Conservation (phyloP, 495 filamentous ascomycete genomes). For the Xylaria bambusicola region DNA sequence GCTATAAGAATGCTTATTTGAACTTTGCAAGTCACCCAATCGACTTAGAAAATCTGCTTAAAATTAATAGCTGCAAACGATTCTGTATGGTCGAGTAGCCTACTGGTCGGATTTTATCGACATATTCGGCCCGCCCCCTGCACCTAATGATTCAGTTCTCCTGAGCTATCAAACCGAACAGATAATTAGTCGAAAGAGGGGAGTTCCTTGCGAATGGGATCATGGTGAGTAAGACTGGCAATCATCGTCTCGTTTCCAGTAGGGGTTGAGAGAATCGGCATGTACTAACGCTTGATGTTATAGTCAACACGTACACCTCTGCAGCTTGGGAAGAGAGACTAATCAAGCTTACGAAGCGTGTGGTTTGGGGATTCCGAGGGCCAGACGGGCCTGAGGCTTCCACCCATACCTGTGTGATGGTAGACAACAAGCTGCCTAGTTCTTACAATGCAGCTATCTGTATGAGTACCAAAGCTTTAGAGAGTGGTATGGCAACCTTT, state of each 20-base stretch:
- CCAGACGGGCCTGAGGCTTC: no score
- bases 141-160: not conserved
- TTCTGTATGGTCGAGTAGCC: slow-evolving; percentile 1
- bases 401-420: no score
- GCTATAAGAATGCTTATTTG: not conserved
- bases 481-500: no score
- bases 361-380: not conserved
- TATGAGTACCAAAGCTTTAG: no score
- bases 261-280: not conserved
- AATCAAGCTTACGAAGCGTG: not conserved
- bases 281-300: not conserved
- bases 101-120: not conserved
- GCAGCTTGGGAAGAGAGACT: not conserved
- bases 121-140: not conserved
- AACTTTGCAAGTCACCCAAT: not conserved
- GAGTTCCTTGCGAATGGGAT: not conserved
- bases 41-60: not conserved
- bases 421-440: no score
- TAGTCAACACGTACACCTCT: not conserved
- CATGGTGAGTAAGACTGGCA: not conserved
- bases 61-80: slow-evolving; percentile 1
- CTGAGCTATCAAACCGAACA: not conserved
- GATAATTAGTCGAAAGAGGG: not conserved
- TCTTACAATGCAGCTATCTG: no score
- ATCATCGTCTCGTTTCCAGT: not conserved